Evolutionary conservation across 2,329 filamentous ascomycete genomes (phyloP), one percentile per base, ranked within the genome.

Genomic region (Phyllosticta paracitricarpa): DNA sequence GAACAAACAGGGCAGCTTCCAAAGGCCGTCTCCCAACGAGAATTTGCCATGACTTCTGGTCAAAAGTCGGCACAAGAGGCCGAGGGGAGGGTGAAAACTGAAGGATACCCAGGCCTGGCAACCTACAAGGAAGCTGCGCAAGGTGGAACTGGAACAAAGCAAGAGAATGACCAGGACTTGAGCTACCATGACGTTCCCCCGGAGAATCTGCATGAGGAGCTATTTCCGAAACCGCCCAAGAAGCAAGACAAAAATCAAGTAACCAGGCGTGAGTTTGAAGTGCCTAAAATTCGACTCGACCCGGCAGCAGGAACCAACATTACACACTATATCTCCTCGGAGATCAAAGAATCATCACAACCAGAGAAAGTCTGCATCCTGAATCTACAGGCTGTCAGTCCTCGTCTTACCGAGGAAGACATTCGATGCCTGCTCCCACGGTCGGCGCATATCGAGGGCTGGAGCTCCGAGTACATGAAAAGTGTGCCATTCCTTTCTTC

Each of bases 351-450:
- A 10, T 17, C 12, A 22, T 22, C n/a, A 10, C 56, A 25, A 22
- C 24, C n/a, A 26, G 33, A 60, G 7, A 14, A 52, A 3, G 14
- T 52, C 64, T 66, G 52, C 63, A 68, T 48, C 60, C 65, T 26
- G 67, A 69, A 24, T 51, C 64, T 28, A 53, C 70, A 53, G 58
- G 65, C 28, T 58, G 80, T 83, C 6, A 84, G 82, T 67, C 79
- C 79, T 61, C 80, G 82, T 22, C 78, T 92, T 53, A 77, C 78
- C 22, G 82, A 86, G 66, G 82, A 81, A 65, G 89, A 93, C 74
- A 92, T 93, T 73, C 80, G 84, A 64, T 85, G 88, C 61, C 73
- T 91, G 19, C 80, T 84, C 4, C 81, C 81, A 1, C 82, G 80
- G 67, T 83, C 56, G 24, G 73, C 78, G 59, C 84, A 89, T 66